Base-by-base conservation (phyloP, 108 stramenopile genomes). In the Thalassiosira profunda region DNA sequence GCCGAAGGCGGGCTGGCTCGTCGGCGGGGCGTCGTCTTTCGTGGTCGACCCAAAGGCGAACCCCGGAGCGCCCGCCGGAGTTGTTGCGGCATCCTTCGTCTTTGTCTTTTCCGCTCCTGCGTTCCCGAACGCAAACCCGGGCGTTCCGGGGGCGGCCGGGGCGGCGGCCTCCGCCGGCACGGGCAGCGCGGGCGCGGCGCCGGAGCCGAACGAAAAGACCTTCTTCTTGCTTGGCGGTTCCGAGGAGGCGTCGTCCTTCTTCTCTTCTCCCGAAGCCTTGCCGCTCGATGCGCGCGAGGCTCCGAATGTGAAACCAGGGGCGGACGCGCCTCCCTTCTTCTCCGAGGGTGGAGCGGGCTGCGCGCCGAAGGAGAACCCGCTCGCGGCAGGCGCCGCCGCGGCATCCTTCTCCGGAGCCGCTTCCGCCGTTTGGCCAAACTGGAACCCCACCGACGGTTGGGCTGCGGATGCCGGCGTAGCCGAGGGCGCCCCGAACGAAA, bases 151-250 rank as follows among this genome's bases (percentile, higher is more conserved):
- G 12, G 65, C 43, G 12, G 52, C 30, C 46, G 28, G 25, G 28
- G 41, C 26, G 26, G 49, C 25, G 8, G 48, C 38, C n/a, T 31
- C 31, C 26, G 54, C 14, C 15, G 62, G 25, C 23, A 64, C 42
- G 35, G 63, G 43, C 28, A 25, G 20, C 15, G 53, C 47, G 33
- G 44, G 17, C 25, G 63, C 17, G 17, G 40, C 24, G 23, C 65
- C 65, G 12, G 30, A 40, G 18, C 65, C 37, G 29, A 67, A 54
- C 44, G 57, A 55, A 74, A 24, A n/a, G 26, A 36, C 61, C 10
- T 34, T 37, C 3, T 71, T 58, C 3, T 65, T 52, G 18, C 17
- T 38, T 10, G 49, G 53, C 2, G 47, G 51, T 14, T 36, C 67
- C 14, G 57, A 40, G 10, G 52, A 46, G 28, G 55, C 41, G 46